phyloP scores from a whole-genome alignment of 257 asterid species.

The Primulina eburnea region DNA sequence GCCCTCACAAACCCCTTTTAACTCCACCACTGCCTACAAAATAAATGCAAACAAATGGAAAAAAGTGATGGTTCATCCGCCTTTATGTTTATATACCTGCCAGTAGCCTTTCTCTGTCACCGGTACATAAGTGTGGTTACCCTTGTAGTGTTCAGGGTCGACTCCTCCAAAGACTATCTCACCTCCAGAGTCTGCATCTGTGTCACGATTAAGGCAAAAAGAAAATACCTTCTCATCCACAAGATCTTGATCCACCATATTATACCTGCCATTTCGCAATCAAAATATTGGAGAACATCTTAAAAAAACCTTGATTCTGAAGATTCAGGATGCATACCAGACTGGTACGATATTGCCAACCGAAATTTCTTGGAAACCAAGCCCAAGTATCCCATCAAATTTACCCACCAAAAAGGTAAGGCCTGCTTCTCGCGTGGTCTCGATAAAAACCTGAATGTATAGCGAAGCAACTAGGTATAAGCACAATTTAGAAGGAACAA shows the following conservation, averaged over 20 bases:
- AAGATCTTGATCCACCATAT: conserved; percentile 76
- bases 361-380: conserved; percentile 90
- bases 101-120: conserved; percentile 84
- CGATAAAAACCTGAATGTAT: conserved; percentile 67
- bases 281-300: not conserved
- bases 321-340: conserved; percentile 49
- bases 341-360: conserved; percentile 78
- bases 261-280: conserved; percentile 52
- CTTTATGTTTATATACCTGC: conserved; percentile 51
- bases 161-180: conserved; percentile 89
- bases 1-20: not conserved
- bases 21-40: not conserved
- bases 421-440: conserved; percentile 79
- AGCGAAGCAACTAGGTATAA: not conserved
- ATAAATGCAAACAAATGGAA: conserved; percentile 1
- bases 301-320: not conserved
- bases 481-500: not conserved
- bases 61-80: not conserved
- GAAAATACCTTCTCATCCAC: conserved; percentile 76
- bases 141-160: conserved; percentile 67
- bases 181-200: conserved; percentile 71
- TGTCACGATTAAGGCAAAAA: conserved; percentile 80
- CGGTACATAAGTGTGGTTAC: conserved; percentile 69
- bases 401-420: conserved; percentile 67
- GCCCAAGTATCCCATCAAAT: conserved; percentile 94